Evolutionary conservation across 2,329 filamentous ascomycete genomes (phyloP).

Genomic region (Colletotrichum ledebouriae): DNA sequence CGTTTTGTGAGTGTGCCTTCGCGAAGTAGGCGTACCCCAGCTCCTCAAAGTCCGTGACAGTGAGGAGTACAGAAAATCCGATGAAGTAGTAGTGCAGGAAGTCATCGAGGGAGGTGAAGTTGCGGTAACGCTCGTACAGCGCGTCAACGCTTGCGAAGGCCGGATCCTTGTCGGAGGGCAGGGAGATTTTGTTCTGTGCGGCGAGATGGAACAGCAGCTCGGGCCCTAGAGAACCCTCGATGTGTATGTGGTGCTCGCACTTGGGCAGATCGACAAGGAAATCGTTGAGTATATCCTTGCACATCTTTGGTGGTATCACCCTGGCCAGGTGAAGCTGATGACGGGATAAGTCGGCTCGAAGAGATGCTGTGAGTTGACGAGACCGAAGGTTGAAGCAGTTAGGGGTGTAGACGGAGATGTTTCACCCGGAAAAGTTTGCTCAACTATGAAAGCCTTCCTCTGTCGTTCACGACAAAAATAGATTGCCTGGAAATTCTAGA

Average conservation of each 20-base stretch:
- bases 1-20: constrained; percentile 72
- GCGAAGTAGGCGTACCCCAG: constrained; percentile 80
- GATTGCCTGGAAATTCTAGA: constrained; percentile 32
- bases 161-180: constrained; percentile 68
- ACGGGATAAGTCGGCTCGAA: too few relatives aligned
- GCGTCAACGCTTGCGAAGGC: constrained; percentile 73
- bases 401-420: constrained; percentile 30
- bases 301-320: constrained; percentile 59
- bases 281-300: constrained; percentile 64
- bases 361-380: neutral
- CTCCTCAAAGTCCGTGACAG: constrained; percentile 76
- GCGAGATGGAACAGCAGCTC: constrained; percentile 78
- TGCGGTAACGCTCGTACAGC: constrained; percentile 73
- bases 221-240: constrained; percentile 81
- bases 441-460: constrained; percentile 18
- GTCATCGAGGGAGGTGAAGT: constrained; percentile 80
- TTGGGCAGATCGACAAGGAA: constrained; percentile 79
- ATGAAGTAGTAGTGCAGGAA: constrained; percentile 86
- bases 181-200: constrained; percentile 71
- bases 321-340: too few relatives aligned
- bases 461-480: constrained; percentile 41
- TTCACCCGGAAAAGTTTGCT: constrained; percentile 35
- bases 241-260: constrained; percentile 85
- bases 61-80: constrained; percentile 77
- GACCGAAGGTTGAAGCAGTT: constrained; percentile 3